Evolutionary conservation across 768 basidiomycete species (phyloP).

Genomic region (Lactarius trivialis): DNA sequence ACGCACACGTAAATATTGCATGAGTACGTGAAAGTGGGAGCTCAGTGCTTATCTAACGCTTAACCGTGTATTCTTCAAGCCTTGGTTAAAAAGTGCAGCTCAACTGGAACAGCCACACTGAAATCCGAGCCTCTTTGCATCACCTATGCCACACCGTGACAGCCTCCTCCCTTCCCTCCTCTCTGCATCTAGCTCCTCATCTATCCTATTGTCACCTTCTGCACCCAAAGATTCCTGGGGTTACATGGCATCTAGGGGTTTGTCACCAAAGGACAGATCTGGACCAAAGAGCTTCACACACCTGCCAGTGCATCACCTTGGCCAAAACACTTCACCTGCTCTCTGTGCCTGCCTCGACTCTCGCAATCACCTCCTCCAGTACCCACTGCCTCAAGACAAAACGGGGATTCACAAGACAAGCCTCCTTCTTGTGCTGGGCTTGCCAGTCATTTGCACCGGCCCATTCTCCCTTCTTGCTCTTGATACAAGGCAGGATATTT

Average conservation of each 20-base stretch:
- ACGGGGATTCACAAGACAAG: constrained; percentile 63
- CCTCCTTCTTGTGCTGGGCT: constrained; percentile 37
- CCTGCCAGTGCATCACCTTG: constrained; percentile 81
- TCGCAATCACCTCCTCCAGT: constrained; percentile 83
- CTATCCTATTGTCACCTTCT: constrained; percentile 44
- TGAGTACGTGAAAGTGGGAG: background rate
- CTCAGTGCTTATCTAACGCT: background rate
- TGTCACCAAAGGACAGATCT: background rate
- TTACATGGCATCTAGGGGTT: constrained; percentile 70
- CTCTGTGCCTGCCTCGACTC: constrained; percentile 58
- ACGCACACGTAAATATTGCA: background rate
- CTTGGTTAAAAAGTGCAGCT: constrained; percentile 9
- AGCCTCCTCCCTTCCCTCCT: constrained; percentile 63
- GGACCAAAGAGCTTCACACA: constrained; percentile 33
- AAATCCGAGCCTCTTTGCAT: constrained; percentile 72
- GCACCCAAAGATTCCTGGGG: constrained; percentile 84
- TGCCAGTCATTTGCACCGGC: constrained; percentile 33
- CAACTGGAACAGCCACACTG: constrained; percentile 92
- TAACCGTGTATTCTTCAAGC: background rate
- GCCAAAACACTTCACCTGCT: constrained; percentile 63
- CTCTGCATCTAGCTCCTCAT: constrained; percentile 48
- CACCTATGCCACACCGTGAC: constrained; percentile 78
- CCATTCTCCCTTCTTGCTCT: constrained; percentile 47
- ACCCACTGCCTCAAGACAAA: constrained; percentile 96
- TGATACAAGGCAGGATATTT: constrained; percentile 54